Evolutionary conservation across 2,329 filamentous ascomycete genomes (phyloP).

Genomic region (Talaromyces islandicus): DNA sequence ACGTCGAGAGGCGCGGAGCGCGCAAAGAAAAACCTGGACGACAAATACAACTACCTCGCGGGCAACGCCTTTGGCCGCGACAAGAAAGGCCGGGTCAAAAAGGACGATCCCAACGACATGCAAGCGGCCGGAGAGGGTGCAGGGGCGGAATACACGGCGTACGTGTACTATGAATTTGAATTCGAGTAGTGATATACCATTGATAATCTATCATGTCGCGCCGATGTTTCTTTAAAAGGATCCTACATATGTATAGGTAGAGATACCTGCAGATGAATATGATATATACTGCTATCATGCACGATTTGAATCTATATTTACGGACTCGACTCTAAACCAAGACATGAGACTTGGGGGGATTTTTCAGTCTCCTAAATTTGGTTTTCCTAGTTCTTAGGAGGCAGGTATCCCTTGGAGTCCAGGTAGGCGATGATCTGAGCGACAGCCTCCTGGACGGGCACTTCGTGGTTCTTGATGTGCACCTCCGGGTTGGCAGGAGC

Average conservation of each 20-base stretch:
- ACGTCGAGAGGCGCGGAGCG: conserved; percentile 77
- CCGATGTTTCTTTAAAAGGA: neutral
- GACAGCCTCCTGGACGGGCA: conserved; percentile 83
- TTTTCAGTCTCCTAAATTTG: no score
- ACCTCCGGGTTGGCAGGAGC: conserved; percentile 80
- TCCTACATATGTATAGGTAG: neutral
- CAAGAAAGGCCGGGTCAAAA: conserved; percentile 85
- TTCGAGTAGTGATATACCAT: conserved; percentile 48
- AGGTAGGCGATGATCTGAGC: conserved; percentile 75
- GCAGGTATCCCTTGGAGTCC: conserved; percentile 60
- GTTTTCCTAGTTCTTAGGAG: conserved; percentile 23
- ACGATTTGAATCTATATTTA: neutral
- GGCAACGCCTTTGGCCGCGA: conserved; percentile 91
- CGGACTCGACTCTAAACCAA: neutral
- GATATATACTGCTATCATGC: neutral
- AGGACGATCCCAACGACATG: conserved; percentile 88
- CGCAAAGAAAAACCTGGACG: conserved; percentile 71
- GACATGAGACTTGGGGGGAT: neutral
- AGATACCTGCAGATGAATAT: neutral
- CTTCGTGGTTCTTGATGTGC: conserved; percentile 74
- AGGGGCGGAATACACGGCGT: conserved; percentile 82
- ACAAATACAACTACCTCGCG: conserved; percentile 81
- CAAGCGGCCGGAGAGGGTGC: conserved; percentile 66
- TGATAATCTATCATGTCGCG: neutral
- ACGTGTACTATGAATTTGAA: conserved; percentile 95